A percentile compares a stretch with the other conserved stretches of the same genome.
These are phyloP conservation scores for Astraeus odoratus DNA, from an alignment of 768 basidiomycete genomes.

Conservation along the genomic window DNA sequence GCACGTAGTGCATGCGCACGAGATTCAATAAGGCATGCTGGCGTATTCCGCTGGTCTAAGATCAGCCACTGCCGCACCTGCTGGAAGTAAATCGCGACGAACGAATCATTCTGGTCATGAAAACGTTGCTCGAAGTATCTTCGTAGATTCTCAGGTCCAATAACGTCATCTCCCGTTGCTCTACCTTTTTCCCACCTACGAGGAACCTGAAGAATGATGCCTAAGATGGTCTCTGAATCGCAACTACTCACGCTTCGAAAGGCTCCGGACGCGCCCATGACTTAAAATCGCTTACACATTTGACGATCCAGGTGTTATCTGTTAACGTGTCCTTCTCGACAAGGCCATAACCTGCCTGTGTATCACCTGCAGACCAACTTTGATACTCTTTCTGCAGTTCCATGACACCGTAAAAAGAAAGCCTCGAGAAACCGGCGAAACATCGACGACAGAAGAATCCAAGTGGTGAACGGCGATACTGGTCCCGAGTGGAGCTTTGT, in stretches of 20 bases:
- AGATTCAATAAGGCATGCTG: slow-evolving; percentile 76
- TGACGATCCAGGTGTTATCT: slow-evolving; percentile 46
- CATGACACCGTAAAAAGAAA: slow-evolving; percentile 67
- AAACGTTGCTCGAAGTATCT: slow-evolving; percentile 84
- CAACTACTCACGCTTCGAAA: slow-evolving; percentile 48
- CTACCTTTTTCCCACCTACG: slow-evolving; percentile 61
- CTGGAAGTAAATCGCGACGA: slow-evolving; percentile 22
- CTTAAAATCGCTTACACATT: slow-evolving; percentile 58
- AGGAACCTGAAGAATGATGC: not conserved
- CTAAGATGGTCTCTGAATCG: not conserved
- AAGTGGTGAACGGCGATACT: slow-evolving; percentile 74
- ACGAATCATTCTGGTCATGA: slow-evolving; percentile 77
- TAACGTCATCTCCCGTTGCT: slow-evolving; percentile 61
- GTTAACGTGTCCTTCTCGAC: slow-evolving; percentile 48
- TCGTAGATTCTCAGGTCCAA: slow-evolving; percentile 64
- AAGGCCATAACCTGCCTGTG: slow-evolving; percentile 40
- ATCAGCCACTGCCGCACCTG: slow-evolving; percentile 1
- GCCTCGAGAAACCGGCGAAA: slow-evolving; percentile 64
- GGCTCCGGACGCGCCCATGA: slow-evolving; percentile 56
- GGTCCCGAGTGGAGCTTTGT: slow-evolving; percentile 7
- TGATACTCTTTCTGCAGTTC: slow-evolving; percentile 62
- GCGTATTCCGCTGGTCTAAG: slow-evolving; percentile 53
- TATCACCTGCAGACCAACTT: slow-evolving; percentile 50
- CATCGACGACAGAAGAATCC: slow-evolving; percentile 79
- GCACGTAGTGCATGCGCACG: slow-evolving; percentile 70